A percentile compares a stretch with the other conserved stretches of the same genome.
Evolutionary conservation across 1,284 basidiomycete genomes (phyloP).

Genomic region (Prillingera fragicola): DNA sequence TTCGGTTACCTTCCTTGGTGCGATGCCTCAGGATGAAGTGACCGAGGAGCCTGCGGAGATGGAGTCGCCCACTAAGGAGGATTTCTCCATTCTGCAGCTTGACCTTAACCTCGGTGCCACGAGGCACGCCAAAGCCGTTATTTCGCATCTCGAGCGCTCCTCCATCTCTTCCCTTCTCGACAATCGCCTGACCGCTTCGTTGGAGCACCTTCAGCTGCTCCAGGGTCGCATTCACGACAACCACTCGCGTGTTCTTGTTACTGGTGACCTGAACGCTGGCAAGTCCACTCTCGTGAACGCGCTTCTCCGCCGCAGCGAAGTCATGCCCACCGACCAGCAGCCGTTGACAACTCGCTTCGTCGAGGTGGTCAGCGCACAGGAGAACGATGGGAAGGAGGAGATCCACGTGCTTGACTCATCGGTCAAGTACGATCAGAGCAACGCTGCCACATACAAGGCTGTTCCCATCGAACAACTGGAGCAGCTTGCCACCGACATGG

Average conservation of each 20-base stretch:
- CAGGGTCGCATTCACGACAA: slow-evolving; percentile 82
- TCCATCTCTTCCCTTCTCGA: slow-evolving; percentile 90
- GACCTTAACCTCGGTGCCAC: slow-evolving; percentile 87
- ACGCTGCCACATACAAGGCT: slow-evolving; percentile 71
- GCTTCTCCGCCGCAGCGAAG: slow-evolving; percentile 68
- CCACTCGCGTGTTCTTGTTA: slow-evolving; percentile 93
- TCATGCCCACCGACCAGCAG: slow-evolving; percentile 97
- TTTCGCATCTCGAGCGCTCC: slow-evolving; percentile 83
- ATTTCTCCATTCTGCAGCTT: slow-evolving; percentile 80
- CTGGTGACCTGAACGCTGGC: slow-evolving; percentile 97
- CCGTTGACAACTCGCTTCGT: slow-evolving; percentile 97
- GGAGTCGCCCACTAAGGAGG: slow-evolving; percentile 47
- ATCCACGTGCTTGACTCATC: slow-evolving; percentile 51
- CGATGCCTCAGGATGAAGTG: not conserved
- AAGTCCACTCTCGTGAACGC: slow-evolving; percentile 99
- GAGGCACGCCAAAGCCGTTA: slow-evolving; percentile 68
- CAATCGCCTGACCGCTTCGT: slow-evolving; percentile 70
- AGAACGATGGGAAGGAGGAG: slow-evolving; percentile 57
- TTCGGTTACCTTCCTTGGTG: slow-evolving; percentile 24
- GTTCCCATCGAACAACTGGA: slow-evolving; percentile 68
- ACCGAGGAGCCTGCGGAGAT: slow-evolving; percentile 35
- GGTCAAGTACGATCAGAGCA: slow-evolving; percentile 62
- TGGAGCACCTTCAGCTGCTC: slow-evolving; percentile 78
- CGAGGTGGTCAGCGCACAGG: slow-evolving; percentile 88
- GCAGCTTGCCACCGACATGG: slow-evolving; percentile 63